phyloP scores from a whole-genome alignment of 2,329 filamentous ascomycete genomes.

The Pseudogymnoascus destructans region DNA sequence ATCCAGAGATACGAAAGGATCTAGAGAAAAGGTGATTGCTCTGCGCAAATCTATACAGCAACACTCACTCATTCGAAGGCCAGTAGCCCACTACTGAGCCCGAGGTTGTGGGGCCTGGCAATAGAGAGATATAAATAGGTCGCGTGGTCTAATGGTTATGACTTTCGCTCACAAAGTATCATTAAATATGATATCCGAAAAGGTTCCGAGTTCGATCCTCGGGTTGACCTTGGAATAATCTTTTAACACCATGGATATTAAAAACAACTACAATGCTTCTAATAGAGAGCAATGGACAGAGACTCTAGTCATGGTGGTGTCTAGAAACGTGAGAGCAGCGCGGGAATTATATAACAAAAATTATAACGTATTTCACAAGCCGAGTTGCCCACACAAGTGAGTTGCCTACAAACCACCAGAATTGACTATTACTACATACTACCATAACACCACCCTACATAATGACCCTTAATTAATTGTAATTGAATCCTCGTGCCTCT shows the following conservation, averaged over 20 bases:
- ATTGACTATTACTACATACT: no score
- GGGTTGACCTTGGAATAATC: neutral
- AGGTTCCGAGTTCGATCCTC: constrained; percentile 5
- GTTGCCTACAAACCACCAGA: no score
- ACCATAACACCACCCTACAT: no score
- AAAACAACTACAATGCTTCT: no score
- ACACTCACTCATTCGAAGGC: neutral
- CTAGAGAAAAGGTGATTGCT: neutral
- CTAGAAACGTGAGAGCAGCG: neutral
- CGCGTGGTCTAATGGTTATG: neutral
- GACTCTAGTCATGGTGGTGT: neutral
- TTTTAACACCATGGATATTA: neutral
- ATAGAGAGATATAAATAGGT: neutral
- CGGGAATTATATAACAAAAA: neutral
- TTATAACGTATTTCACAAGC: neutral
- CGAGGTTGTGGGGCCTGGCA: neutral
- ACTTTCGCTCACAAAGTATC: constrained; percentile 5
- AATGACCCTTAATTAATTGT: no score
- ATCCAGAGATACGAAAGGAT: neutral
- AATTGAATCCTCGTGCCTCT: no score
- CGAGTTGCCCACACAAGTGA: no score
- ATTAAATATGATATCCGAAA: neutral
- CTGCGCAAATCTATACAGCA: neutral
- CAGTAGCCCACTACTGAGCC: neutral
- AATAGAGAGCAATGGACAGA: neutral